Base-by-base conservation (phyloP, 2,329 filamentous ascomycete species). In the Clonostachys rhizophaga region DNA sequence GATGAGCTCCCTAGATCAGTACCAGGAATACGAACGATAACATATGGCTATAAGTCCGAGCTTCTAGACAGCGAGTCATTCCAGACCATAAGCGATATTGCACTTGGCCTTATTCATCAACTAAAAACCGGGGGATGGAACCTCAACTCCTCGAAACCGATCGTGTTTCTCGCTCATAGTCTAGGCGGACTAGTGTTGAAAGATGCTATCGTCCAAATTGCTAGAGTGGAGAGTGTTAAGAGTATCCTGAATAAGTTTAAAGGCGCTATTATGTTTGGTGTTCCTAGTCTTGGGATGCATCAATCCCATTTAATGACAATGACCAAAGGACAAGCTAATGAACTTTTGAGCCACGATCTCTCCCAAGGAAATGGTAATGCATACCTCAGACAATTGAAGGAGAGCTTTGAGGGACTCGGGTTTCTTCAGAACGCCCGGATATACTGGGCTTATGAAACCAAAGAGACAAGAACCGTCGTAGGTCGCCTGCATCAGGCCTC, bases 171-270 rank as follows among this genome's bases (percentile, higher is more conserved):
- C 13, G 34, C 30, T 18, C 44, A 46, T 20, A 46, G 37, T 14
- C 37, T 46, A n/a, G 44, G 44, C 14, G 44, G 44, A 4, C 3
- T 46, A 10, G 37, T 46, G 18, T n/a, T 41, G 10, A 46, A 46
- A 24, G 18, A 41, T 24, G 36, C 37, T 4, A n/a, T 39, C 36
- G 36, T 18, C 36, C 14, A 8, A 39, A 18, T 39, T 11, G 36
- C 36, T 8, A n/a, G 17, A n/a, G 14, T n/a, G 4, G 14, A n/a
- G 36, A 30, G 9, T 10, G 9, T 30, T 10, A 30, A 10, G 4
- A 10, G 24, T 10, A 30, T 30, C 24, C 24, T 30, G 2, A 30
- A 30, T 30, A 30, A 30, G 24, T n/a, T 39, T 4, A n/a, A 39
- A n/a, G 36, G 36, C 36, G 36, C 36, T 39, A 39, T 39, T 12